Conservation (phyloP, 1,284 basidiomycete genomes). For the Rhodotorula sp. region DNA sequence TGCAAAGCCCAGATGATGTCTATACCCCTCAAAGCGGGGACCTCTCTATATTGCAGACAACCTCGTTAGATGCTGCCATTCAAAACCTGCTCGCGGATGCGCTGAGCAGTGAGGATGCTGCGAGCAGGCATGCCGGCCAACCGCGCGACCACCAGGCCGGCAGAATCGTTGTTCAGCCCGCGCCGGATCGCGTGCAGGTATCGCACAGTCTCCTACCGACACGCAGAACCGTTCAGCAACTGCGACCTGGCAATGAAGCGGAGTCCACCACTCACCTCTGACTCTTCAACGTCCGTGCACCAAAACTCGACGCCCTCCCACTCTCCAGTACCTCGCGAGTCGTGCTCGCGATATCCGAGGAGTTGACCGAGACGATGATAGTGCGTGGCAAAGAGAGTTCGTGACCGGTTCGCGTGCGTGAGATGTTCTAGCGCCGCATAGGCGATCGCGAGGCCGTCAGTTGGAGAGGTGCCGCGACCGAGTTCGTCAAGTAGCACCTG, state of each 20-base stretch:
- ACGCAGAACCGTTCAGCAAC: not conserved
- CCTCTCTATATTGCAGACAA: no score
- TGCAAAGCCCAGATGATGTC: no score
- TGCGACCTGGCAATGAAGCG: not conserved
- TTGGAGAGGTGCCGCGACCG: slow-evolving; percentile 87
- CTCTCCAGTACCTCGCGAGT: slow-evolving; percentile 20
- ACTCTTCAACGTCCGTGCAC: slow-evolving; percentile 81
- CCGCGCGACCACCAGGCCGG: slow-evolving; percentile 86
- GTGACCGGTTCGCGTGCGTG: slow-evolving; percentile 67
- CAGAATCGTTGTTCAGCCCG: slow-evolving; percentile 87
- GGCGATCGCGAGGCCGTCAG: slow-evolving; percentile 88
- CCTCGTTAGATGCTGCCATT: not conserved
- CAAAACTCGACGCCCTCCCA: slow-evolving; percentile 68
- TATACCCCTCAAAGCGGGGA: no score
- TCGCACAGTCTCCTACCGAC: slow-evolving; percentile 61
- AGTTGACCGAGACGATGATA: slow-evolving; percentile 86
- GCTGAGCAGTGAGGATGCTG: slow-evolving; percentile 18
- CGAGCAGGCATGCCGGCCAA: slow-evolving; percentile 75
- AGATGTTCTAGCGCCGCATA: slow-evolving; percentile 87
- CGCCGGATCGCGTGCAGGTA: slow-evolving; percentile 79
- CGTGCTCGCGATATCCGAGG: slow-evolving; percentile 59
- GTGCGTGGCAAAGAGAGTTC: slow-evolving; percentile 92
- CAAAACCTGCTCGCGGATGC: slow-evolving; percentile 13
- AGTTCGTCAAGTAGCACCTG: slow-evolving; percentile 98
- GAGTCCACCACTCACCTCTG: slow-evolving; percentile 54